A percentile compares a stretch with the other conserved stretches of the same genome.
Evolutionary conservation across 1,284 basidiomycete genomes (phyloP).

Genomic region (Flammula alnicola): DNA sequence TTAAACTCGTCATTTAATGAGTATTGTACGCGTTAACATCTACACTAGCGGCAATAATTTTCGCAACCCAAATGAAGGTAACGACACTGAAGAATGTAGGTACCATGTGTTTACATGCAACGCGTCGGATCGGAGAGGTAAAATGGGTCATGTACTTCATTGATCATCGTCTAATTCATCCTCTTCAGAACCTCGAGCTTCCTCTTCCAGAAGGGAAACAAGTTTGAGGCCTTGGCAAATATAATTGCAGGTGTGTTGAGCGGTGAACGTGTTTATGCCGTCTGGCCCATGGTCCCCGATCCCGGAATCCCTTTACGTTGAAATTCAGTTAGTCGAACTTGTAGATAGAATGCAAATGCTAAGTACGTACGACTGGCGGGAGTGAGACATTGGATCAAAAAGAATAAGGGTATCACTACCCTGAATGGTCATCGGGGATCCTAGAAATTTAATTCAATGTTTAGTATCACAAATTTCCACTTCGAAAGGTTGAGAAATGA

Average conservation of each 20-base stretch:
- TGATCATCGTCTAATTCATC: not conserved
- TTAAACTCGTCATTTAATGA: too few relatives aligned
- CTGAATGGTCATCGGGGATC: slow-evolving; percentile 14
- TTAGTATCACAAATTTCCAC: not conserved
- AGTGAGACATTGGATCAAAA: slow-evolving; percentile 28
- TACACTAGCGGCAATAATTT: too few relatives aligned
- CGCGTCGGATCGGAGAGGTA: too few relatives aligned
- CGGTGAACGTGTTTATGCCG: slow-evolving; percentile 21
- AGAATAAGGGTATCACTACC: slow-evolving; percentile 18
- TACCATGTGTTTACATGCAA: too few relatives aligned
- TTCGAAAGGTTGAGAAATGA: slow-evolving; percentile 3
- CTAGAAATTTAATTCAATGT: too few relatives aligned
- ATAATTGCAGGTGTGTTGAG: slow-evolving; percentile 23
- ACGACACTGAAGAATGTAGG: too few relatives aligned
- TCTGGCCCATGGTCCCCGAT: slow-evolving; percentile 24
- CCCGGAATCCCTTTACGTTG: slow-evolving; percentile 8
- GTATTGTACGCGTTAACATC: too few relatives aligned
- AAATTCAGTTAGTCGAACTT: not conserved
- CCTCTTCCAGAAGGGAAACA: too few relatives aligned
- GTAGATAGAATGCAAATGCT: not conserved
- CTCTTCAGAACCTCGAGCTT: slow-evolving; percentile 5
- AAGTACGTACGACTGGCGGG: slow-evolving; percentile 16
- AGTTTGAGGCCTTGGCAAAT: slow-evolving; percentile 19
- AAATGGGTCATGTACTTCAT: too few relatives aligned
- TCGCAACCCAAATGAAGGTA: too few relatives aligned